Evolutionary conservation across 2,329 filamentous ascomycete genomes (phyloP).

Genomic region (Botryotinia calthae): DNA sequence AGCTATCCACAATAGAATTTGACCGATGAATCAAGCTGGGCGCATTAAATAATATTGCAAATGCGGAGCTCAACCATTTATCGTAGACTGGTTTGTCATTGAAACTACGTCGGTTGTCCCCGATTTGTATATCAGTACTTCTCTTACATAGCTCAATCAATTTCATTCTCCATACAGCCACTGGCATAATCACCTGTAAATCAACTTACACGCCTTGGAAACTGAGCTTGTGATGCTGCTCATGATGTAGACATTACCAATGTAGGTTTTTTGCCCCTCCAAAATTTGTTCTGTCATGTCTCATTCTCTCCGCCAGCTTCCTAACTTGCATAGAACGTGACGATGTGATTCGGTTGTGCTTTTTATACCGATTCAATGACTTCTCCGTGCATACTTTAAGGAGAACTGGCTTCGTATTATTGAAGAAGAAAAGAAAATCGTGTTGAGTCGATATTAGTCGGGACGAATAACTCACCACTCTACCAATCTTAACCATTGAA

Average conservation of each 20-base stretch:
- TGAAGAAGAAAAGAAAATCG: neutral
- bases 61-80: neutral
- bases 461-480: neutral
- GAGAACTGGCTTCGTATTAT: neutral
- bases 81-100: neutral
- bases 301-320: neutral
- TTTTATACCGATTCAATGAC: neutral
- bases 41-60: neutral
- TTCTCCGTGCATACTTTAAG: neutral
- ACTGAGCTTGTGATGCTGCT: neutral
- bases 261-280: too few relatives aligned
- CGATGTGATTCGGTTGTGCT: neutral
- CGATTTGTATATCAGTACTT: neutral
- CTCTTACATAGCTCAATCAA: neutral
- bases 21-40: too few relatives aligned
- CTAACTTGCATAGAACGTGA: neutral
- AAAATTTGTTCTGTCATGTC: neutral
- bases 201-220: neutral
- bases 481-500: neutral
- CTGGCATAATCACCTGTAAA: neutral
- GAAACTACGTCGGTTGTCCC: neutral
- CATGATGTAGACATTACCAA: neutral
- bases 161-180: neutral
- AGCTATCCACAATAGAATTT: neutral
- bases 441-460: accelerated